Conservation (phyloP, 768 basidiomycete genomes). For the Exsudoporus frostii region DNA sequence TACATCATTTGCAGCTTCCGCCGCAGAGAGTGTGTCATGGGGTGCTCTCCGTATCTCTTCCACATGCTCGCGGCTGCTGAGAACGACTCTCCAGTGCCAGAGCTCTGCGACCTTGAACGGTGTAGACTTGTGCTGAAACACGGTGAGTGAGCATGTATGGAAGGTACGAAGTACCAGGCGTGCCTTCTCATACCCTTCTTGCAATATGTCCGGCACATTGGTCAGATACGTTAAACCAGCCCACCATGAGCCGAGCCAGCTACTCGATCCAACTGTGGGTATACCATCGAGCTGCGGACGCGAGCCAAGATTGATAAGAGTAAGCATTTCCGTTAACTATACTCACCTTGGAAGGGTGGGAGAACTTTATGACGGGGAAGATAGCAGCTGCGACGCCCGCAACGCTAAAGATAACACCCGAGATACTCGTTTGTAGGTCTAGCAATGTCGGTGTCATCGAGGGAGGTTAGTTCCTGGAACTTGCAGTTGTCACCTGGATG, state of each 20-base stretch:
- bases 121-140: constrained; percentile 23
- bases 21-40: constrained; percentile 36
- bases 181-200: constrained; percentile 32
- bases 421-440: too few species aligned
- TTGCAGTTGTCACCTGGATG: too few species aligned
- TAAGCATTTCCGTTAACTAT: too few species aligned
- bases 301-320: too few species aligned
- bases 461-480: too few species aligned
- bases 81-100: constrained; percentile 1
- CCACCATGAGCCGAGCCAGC: constrained; percentile 23
- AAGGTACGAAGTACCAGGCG: constrained; percentile 4
- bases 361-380: too few species aligned
- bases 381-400: too few species aligned
- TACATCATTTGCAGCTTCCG: constrained; percentile 31
- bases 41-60: constrained; percentile 41
- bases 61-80: constrained; percentile 27
- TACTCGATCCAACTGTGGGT: too few species aligned
- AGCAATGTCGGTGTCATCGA: too few species aligned
- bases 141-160: background rate
- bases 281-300: too few species aligned
- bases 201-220: constrained; percentile 19
- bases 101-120: constrained; percentile 30
- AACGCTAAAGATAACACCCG: too few species aligned
- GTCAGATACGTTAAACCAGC: constrained; percentile 13
- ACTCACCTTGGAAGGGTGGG: too few species aligned